A percentile compares a stretch with the other conserved stretches of the same genome.
phyloP scores from a whole-genome alignment of 345 rosid genomes.

The Gynandropsis gynandra region DNA sequence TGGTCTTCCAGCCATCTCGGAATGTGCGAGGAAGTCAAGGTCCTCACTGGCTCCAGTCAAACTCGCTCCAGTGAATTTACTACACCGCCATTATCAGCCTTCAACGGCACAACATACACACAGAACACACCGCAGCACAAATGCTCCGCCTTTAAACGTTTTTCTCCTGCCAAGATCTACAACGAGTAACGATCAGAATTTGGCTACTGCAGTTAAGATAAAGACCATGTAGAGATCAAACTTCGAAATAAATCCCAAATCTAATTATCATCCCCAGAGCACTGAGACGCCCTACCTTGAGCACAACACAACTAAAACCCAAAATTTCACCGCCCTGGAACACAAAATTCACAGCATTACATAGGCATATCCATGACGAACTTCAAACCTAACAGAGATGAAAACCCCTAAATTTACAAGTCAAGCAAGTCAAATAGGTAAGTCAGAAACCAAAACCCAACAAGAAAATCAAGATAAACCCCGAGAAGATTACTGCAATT shows the following conservation, averaged over 20 bases:
- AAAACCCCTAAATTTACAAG: slow-evolving; percentile 25
- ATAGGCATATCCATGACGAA: neutral
- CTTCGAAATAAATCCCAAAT: slow-evolving; percentile 3
- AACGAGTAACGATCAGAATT: slow-evolving; percentile 10
- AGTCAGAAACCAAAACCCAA: neutral
- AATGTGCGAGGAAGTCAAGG: slow-evolving; percentile 58
- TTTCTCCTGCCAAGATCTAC: slow-evolving; percentile 14
- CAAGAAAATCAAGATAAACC: neutral
- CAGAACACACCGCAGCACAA: neutral
- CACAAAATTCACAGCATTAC: neutral
- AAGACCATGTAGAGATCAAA: neutral
- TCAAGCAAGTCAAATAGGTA: neutral
- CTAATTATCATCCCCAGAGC: neutral
- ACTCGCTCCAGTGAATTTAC: slow-evolving; percentile 8
- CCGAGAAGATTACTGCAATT: neutral
- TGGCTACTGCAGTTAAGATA: neutral
- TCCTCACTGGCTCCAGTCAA: slow-evolving; percentile 20
- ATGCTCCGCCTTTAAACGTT: neutral
- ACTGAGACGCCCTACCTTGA: neutral
- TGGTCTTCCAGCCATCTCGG: slow-evolving; percentile 70
- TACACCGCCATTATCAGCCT: neutral
- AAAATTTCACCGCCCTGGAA: neutral
- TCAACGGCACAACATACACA: neutral
- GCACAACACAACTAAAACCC: neutral
- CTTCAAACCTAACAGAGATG: slow-evolving; percentile 3